Percentiles rank a stretch among this genome's conserved stretches.
Conservation (phyloP, 352 stramenopile genomes). For the Phytopythium delawarense region DNA sequence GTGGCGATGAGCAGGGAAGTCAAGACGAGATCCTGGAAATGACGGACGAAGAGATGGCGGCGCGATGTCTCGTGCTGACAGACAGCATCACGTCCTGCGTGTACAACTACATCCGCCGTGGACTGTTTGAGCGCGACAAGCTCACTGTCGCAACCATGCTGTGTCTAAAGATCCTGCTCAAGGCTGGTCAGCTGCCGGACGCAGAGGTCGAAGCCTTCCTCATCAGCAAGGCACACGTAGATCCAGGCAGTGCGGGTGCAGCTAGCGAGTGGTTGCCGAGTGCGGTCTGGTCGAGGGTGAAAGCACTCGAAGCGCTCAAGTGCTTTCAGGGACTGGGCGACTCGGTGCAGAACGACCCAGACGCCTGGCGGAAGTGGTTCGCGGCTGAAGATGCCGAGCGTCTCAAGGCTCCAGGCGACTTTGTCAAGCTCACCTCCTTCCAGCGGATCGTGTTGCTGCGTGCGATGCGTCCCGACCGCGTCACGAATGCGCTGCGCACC, state of each 20-base stretch:
- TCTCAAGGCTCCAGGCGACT: slow-evolving; percentile 93
- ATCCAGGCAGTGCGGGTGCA: slow-evolving; percentile 91
- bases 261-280: slow-evolving; percentile 92
- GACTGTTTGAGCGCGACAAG: slow-evolving; percentile 95
- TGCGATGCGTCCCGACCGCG: slow-evolving; percentile 91
- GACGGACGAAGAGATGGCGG: slow-evolving; percentile 88
- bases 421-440: slow-evolving; percentile 76
- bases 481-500: slow-evolving; percentile 90
- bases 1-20: slow-evolving; percentile 17
- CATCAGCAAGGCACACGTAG: slow-evolving; percentile 76
- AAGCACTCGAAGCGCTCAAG: slow-evolving; percentile 90
- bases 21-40: slow-evolving; percentile 47
- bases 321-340: slow-evolving; percentile 92
- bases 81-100: slow-evolving; percentile 93
- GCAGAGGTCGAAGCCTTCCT: slow-evolving; percentile 92
- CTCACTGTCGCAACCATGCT: slow-evolving; percentile 94
- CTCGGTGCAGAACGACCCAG: slow-evolving; percentile 94
- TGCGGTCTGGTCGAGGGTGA: slow-evolving; percentile 90
- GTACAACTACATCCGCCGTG: slow-evolving; percentile 95
- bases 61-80: slow-evolving; percentile 83
- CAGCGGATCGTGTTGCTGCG: slow-evolving; percentile 88
- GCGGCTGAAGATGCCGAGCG: slow-evolving; percentile 93
- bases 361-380: slow-evolving; percentile 97
- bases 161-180: slow-evolving; percentile 92
- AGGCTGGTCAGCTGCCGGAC: slow-evolving; percentile 76